Percentiles rank a stretch among this genome's conserved stretches.
phyloP scores from a whole-genome alignment of 176 grass and related monocot species.

The Lolium rigidum region DNA sequence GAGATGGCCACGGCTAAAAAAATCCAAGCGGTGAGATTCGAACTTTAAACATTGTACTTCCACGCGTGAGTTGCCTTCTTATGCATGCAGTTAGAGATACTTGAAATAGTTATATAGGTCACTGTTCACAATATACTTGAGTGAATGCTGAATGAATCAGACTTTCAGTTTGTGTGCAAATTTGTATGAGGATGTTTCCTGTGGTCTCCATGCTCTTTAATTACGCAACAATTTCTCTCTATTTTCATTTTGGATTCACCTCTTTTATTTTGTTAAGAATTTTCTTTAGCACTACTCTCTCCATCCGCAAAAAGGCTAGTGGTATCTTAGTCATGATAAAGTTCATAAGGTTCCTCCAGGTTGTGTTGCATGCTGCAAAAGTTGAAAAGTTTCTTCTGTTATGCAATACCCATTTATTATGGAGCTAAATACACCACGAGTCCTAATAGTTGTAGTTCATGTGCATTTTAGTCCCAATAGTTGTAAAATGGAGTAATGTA shows the following conservation, averaged over 20 bases:
- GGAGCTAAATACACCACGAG: no score
- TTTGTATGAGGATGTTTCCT: background rate
- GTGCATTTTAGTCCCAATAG: no score
- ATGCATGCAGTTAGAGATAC: no score
- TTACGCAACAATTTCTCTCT: background rate
- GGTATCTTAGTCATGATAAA: background rate
- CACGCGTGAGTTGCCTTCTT: no score
- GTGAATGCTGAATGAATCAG: background rate
- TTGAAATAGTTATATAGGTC: background rate
- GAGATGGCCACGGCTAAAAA: background rate
- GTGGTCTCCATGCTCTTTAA: background rate
- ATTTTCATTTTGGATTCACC: background rate
- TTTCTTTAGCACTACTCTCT: background rate
- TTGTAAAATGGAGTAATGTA: no score
- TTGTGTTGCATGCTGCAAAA: slow-evolving; percentile 27
- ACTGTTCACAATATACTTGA: background rate
- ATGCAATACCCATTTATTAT: background rate
- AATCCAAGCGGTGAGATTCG: no score
- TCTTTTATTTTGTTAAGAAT: background rate
- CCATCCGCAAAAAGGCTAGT: background rate
- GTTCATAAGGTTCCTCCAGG: slow-evolving; percentile 13
- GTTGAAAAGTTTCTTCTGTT: background rate
- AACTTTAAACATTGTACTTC: no score
- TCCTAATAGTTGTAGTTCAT: no score
- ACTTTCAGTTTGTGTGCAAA: background rate